Base-by-base conservation (phyloP, 2,329 filamentous ascomycete genomes). In the Aspergillus caelatus region DNA sequence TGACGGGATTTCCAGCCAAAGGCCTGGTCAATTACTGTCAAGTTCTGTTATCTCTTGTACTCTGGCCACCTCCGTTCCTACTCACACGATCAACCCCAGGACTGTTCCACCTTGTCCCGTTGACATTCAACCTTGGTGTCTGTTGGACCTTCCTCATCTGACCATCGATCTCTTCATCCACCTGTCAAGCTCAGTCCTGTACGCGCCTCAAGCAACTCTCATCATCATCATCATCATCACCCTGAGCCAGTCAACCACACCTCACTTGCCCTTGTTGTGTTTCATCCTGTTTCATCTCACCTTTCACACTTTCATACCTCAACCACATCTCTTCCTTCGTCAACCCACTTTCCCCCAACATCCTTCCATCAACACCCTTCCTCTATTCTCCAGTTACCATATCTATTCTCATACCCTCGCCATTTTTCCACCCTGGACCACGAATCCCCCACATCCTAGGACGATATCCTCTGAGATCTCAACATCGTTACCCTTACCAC, bases 221-320 rank as follows among this genome's bases (percentile, higher is more conserved):
- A 50, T 28, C 2, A 50, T 30, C 48, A 32, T 32, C 48, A 34
- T 28, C 30, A 28, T 52, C 48, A 52, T 34, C 28, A 19, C 16
- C 28, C 28, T 32, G 10, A 52, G 3, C 46, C 48, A 21, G 11
- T 52, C 48, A 52, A 21, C 4, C 16, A 34, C 1, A n/a, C 32
- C 21, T 34, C 54, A 28, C 30, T 28, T 45, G 14, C 23, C 28
- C 39, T 41, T 41, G 39, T 52, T 34, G 12, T 32, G 60, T 52
- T 26, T 39, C 34, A 62, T 52, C n/a, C 34, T 43, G n/a, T 16
- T 46, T 58, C 36, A 43, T 45, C 28, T 59, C 53, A 41, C 45
- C 45, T 52, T 28, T 26, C 36, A 50, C 23, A 16, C 60, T 57
- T 48, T 4, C 32, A 32, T 11, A 32, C 11, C 61, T 43, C 39